These are phyloP conservation scores for Rossbeevera mucosa DNA, from an alignment of 768 basidiomycete species.

Conservation along the genomic window DNA sequence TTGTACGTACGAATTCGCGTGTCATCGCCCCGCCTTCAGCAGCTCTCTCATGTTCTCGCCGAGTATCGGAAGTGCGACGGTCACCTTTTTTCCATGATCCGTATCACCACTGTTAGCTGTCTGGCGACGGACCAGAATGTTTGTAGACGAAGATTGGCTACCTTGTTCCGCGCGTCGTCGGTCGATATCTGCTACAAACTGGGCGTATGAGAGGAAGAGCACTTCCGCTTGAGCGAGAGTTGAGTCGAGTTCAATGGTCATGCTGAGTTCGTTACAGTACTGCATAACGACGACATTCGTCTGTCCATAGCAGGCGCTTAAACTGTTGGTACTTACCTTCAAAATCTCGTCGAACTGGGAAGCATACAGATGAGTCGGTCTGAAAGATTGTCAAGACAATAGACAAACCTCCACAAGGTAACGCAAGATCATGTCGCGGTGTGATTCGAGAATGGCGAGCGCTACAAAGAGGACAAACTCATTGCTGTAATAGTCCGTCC, in stretches of 20 bases:
- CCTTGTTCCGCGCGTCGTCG: slow-evolving; percentile 62
- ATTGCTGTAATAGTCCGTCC: slow-evolving; percentile 88
- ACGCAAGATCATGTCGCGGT: slow-evolving; percentile 90
- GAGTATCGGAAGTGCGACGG: slow-evolving; percentile 43
- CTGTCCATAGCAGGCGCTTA: neutral
- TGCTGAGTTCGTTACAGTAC: slow-evolving; percentile 93
- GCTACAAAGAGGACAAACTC: slow-evolving; percentile 92
- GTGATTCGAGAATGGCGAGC: slow-evolving; percentile 89
- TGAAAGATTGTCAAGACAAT: neutral
- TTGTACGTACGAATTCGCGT: neutral
- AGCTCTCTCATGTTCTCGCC: slow-evolving; percentile 62
- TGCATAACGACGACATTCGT: slow-evolving; percentile 22
- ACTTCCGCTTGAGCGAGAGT: slow-evolving; percentile 97
- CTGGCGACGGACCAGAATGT: slow-evolving; percentile 34
- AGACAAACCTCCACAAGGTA: slow-evolving; percentile 84
- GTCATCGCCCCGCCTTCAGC: slow-evolving; percentile 43
- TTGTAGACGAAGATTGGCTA: slow-evolving; percentile 14
- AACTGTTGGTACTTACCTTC: slow-evolving; percentile 19
- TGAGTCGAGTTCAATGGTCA: slow-evolving; percentile 95
- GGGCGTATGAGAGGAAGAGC: slow-evolving; percentile 86
- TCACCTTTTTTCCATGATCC: slow-evolving; percentile 20
- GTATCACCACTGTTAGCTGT: slow-evolving; percentile 8
- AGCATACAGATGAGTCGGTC: slow-evolving; percentile 2
- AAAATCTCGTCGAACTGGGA: slow-evolving; percentile 56
- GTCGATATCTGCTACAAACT: slow-evolving; percentile 86